Conservation (phyloP, 176 grass and related monocot genomes). For the Themeda triandra region DNA sequence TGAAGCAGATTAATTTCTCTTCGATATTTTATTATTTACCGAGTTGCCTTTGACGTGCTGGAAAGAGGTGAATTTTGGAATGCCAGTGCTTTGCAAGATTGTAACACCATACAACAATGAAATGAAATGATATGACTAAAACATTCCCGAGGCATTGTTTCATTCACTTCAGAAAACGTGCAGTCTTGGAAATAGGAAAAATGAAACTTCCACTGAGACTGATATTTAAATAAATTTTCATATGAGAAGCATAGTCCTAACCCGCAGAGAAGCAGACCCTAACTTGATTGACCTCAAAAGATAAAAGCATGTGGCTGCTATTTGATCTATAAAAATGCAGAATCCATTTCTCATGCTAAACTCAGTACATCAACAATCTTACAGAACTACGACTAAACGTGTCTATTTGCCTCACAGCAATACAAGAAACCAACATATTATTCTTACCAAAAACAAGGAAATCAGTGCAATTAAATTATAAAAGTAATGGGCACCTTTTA, state of each 20-base stretch:
- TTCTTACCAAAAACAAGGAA: constrained; percentile 18
- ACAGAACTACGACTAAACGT: neutral
- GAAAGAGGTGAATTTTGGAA: no score
- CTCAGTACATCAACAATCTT: neutral
- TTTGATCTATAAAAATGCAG: constrained; percentile 23
- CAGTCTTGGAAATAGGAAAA: neutral
- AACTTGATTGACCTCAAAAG: neutral
- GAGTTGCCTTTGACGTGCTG: no score
- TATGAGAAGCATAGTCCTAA: neutral
- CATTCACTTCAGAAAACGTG: no score
- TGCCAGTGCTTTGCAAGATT: no score
- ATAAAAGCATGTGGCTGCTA: neutral
- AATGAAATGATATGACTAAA: no score
- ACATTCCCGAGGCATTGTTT: no score
- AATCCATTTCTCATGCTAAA: neutral
- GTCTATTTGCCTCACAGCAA: constrained; percentile 19
- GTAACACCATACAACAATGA: no score
- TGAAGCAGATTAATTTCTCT: no score
- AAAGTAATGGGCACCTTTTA: constrained; percentile 15
- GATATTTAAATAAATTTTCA: neutral
- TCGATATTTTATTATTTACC: no score
- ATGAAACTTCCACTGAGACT: neutral
- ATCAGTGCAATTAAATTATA: constrained; percentile 13
- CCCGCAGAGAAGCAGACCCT: neutral
- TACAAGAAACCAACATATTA: constrained; percentile 18